These are phyloP conservation scores for Tetrapisispora iriomotensis DNA, from an alignment of 805 yeast species.

Conservation along the genomic window DNA sequence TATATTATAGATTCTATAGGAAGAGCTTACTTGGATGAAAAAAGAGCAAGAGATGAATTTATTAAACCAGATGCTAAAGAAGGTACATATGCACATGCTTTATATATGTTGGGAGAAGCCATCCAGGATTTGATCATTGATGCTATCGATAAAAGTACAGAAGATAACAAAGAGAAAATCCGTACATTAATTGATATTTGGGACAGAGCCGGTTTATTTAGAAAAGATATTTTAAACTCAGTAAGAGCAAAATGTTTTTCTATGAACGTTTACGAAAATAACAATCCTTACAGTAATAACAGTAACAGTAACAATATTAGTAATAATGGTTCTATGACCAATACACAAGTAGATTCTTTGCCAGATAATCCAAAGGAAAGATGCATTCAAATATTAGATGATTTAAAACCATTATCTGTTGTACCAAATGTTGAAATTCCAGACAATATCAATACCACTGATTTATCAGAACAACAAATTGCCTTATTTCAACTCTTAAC, in stretches of 20 bases:
- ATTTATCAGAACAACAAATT: conserved; percentile 31
- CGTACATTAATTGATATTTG: conserved; percentile 84
- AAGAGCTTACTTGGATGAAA: conserved; percentile 72
- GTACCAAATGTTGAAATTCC: conserved; percentile 19
- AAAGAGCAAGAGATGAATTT: conserved; percentile 44
- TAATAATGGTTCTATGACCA: conserved; percentile 42
- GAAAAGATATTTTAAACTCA: conserved; percentile 41
- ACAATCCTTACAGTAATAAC: conserved; percentile 15
- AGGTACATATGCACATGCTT: conserved; percentile 70
- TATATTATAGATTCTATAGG: conserved; percentile 90
- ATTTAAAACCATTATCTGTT: conserved; percentile 12
- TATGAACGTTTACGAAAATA: conserved; percentile 32
- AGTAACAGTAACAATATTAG: conserved; percentile 27
- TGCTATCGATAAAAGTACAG: conserved; percentile 45
- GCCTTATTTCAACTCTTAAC: conserved; percentile 34
- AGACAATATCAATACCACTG: conserved; percentile 15
- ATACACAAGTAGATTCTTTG: conserved; percentile 63
- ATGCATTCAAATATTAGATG: conserved; percentile 23
- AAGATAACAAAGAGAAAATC: conserved; percentile 61
- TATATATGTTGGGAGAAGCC: conserved; percentile 51
- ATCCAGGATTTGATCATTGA: conserved; percentile 57
- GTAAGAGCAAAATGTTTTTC: conserved; percentile 51
- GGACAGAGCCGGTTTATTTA: conserved; percentile 77
- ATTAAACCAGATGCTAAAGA: conserved; percentile 43
- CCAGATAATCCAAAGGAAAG: conserved; percentile 31